Evolutionary conservation across 345 rosid genomes (phyloP).

Genomic region (Lepidium sativum): DNA sequence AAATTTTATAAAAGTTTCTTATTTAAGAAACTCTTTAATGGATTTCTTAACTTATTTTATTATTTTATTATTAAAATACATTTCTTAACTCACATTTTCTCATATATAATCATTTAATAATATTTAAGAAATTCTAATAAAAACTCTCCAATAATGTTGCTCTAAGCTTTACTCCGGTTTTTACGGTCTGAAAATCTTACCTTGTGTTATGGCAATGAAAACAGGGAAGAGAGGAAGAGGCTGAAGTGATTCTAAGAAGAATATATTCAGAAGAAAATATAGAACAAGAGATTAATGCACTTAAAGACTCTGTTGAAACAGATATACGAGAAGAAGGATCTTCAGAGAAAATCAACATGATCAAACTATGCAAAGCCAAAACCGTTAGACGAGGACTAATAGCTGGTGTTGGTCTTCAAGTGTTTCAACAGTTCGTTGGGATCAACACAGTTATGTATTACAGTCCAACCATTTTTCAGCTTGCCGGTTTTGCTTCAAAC

Average conservation of each 20-base stretch:
- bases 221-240: conserved; percentile 79
- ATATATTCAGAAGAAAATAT: conserved; percentile 50
- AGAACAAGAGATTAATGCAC: conserved; percentile 52
- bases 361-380: conserved; percentile 43
- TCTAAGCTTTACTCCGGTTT: too few species aligned
- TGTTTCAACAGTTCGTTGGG: conserved; percentile 86
- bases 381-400: conserved; percentile 69
- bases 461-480: conserved; percentile 75
- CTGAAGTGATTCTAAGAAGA: conserved; percentile 47
- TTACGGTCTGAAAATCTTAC: too few species aligned
- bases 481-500: conserved; percentile 84
- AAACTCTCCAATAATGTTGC: too few species aligned
- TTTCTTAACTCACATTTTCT: too few species aligned
- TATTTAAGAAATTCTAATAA: too few species aligned
- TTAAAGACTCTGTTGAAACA: conserved; percentile 55
- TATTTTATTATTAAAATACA: too few species aligned
- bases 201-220: background rate
- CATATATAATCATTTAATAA: too few species aligned
- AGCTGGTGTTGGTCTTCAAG: conserved; percentile 84
- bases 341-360: conserved; percentile 44
- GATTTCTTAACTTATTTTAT: too few species aligned
- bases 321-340: conserved; percentile 52
- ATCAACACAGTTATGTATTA: conserved; percentile 92
- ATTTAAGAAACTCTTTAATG: too few species aligned
- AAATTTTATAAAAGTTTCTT: too few species aligned